Percentiles rank a stretch among this genome's conserved stretches.
These are phyloP conservation scores for Penicillium turbatum DNA, from an alignment of 495 filamentous ascomycete species.

Conservation along the genomic window DNA sequence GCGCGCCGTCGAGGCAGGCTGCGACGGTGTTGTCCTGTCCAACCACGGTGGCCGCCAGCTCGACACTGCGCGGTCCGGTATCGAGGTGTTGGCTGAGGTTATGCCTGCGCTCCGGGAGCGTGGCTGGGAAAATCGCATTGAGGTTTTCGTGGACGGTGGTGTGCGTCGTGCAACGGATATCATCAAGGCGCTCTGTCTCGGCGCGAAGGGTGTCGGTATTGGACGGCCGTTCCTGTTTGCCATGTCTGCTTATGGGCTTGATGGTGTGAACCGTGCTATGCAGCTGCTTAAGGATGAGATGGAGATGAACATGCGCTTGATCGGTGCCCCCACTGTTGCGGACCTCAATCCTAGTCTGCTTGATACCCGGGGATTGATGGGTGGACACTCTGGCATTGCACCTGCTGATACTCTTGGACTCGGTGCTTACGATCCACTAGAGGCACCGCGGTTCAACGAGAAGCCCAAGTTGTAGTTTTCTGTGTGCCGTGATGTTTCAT, in stretches of 20 bases:
- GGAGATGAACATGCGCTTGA: slow-evolving; percentile 97
- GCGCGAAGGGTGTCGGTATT: slow-evolving; percentile 90
- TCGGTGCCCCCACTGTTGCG: slow-evolving; percentile 68
- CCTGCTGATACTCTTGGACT: slow-evolving; percentile 66
- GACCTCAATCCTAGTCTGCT: slow-evolving; percentile 76
- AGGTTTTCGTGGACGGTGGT: slow-evolving; percentile 89
- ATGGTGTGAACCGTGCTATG: slow-evolving; percentile 88
- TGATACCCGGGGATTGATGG: slow-evolving; percentile 64
- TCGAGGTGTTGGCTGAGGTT: slow-evolving; percentile 92
- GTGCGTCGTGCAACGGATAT: slow-evolving; percentile 90
- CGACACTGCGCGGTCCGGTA: slow-evolving; percentile 83
- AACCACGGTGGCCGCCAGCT: slow-evolving; percentile 99
- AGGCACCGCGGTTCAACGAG: slow-evolving; percentile 54
- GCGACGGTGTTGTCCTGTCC: slow-evolving; percentile 89
- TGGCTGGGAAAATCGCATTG: slow-evolving; percentile 77
- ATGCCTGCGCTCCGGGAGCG: slow-evolving; percentile 87
- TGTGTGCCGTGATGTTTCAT: not conserved
- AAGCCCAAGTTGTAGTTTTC: slow-evolving; percentile 51
- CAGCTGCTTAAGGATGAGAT: slow-evolving; percentile 96
- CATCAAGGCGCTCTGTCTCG: slow-evolving; percentile 90
- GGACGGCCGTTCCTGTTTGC: slow-evolving; percentile 93
- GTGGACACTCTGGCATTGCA: slow-evolving; percentile 61
- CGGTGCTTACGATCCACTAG: slow-evolving; percentile 61
- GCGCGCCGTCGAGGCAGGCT: slow-evolving; percentile 72
- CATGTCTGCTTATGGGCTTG: slow-evolving; percentile 87